Evolutionary conservation across 345 rosid species (phyloP).

Genomic region (Euphorbia peplus): DNA sequence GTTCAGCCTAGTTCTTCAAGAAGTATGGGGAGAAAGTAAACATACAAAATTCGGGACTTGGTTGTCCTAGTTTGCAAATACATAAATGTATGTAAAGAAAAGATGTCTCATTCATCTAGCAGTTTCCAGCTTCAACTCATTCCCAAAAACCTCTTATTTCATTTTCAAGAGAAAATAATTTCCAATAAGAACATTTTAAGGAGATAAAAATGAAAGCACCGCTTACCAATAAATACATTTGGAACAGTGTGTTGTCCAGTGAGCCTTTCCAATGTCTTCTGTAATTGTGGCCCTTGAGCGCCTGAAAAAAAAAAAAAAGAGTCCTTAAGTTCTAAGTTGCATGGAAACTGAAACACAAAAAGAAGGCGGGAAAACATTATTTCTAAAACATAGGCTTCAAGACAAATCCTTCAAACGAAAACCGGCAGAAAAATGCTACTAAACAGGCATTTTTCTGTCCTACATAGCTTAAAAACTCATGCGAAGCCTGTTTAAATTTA

Average conservation of each 20-base stretch:
- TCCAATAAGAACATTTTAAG: not conserved
- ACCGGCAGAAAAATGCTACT: no score
- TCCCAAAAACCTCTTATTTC: not conserved
- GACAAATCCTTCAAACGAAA: no score
- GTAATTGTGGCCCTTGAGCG: conserved; percentile 90
- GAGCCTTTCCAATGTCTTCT: conserved; percentile 73
- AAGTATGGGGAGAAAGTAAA: no score
- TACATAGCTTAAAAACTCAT: no score
- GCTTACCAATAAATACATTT: conserved; percentile 84
- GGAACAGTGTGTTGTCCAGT: conserved; percentile 96
- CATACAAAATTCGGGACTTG: not conserved
- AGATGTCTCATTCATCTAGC: not conserved
- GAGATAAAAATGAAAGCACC: not conserved
- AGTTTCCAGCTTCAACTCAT: not conserved
- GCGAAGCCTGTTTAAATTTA: not conserved
- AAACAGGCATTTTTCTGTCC: no score
- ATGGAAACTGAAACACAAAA: no score
- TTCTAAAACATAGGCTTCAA: no score
- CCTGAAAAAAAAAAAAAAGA: conserved; percentile 38
- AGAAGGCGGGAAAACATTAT: no score
- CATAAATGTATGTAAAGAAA: not conserved
- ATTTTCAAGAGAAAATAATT: no score
- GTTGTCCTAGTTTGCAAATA: not conserved
- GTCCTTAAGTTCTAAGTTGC: no score
- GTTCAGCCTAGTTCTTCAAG: not conserved